Percentiles rank a stretch among this genome's conserved stretches.
These are phyloP conservation scores for Moniliella sp. DNA, from an alignment of 1,284 basidiomycete species.

Conservation along the genomic window DNA sequence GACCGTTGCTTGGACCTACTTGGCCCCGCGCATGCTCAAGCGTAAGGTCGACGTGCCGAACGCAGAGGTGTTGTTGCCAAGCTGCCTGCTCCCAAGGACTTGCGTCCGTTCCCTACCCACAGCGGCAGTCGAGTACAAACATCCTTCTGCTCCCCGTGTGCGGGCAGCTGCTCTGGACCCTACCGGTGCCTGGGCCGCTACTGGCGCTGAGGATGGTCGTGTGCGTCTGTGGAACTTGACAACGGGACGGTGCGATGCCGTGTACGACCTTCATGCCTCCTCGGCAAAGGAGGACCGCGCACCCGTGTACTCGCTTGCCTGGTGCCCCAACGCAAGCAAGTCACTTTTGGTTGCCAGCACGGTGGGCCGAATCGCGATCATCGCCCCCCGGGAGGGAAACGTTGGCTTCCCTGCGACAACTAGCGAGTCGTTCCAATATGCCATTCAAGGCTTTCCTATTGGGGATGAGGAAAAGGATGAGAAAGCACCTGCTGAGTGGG, in stretches of 20 bases:
- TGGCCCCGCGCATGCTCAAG: conserved; percentile 60
- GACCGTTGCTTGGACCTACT: conserved; percentile 82
- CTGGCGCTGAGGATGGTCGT: conserved; percentile 70
- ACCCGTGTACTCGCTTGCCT: conserved; percentile 60
- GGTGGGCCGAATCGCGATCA: conserved; percentile 55
- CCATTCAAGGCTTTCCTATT: conserved; percentile 10
- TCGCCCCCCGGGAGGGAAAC: conserved; percentile 46
- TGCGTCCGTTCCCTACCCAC: conserved; percentile 96
- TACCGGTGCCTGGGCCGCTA: conserved; percentile 70
- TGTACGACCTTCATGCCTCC: conserved; percentile 56
- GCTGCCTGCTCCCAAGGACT: conserved; percentile 72
- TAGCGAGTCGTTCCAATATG: conserved; percentile 15
- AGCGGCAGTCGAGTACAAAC: no score
- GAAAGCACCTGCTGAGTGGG: conserved; percentile 39
- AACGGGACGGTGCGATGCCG: conserved; percentile 67
- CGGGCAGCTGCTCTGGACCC: conserved; percentile 63
- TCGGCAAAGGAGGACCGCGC: conserved; percentile 20
- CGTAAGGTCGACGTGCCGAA: conserved; percentile 32
- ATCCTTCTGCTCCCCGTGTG: no score
- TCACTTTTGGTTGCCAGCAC: conserved; percentile 57
- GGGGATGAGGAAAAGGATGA: no score
- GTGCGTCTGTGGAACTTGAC: conserved; percentile 83
- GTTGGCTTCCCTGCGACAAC: no score
- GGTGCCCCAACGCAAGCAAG: conserved; percentile 73
- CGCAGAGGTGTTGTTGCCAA: conserved; percentile 79